A percentile compares a stretch with the other conserved stretches of the same genome.
phyloP scores from a whole-genome alignment of 2,329 filamentous ascomycete genomes.

The Corynespora cassiicola region DNA sequence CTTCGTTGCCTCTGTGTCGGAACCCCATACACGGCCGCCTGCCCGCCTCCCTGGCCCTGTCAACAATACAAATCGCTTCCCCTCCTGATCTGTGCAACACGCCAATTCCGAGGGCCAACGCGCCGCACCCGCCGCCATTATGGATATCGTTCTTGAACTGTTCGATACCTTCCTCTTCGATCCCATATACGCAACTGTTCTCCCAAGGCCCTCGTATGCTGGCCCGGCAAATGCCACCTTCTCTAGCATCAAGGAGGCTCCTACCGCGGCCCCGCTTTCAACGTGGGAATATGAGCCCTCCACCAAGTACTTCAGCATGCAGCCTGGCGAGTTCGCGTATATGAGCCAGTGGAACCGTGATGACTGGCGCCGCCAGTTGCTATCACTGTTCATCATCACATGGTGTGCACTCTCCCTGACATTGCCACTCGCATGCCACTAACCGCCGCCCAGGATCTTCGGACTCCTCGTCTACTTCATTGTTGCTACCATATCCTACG shows the following conservation, averaged over 20 bases:
- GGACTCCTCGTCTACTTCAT: constrained; percentile 84
- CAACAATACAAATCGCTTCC: not conserved
- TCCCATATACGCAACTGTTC: constrained; percentile 73
- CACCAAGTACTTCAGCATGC: constrained; percentile 70
- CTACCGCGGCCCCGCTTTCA: constrained; percentile 31
- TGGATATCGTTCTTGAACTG: constrained; percentile 92
- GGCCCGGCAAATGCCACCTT: constrained; percentile 64
- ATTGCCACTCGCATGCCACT: constrained; percentile 5
- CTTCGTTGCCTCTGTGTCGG: too few relatives aligned
- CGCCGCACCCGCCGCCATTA: constrained; percentile 52
- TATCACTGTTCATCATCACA: constrained; percentile 82
- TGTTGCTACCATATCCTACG: constrained; percentile 82
- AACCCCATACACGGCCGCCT: too few relatives aligned
- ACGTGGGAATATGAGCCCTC: constrained; percentile 75
- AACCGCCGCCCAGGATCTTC: constrained; percentile 71
- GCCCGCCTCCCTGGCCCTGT: too few relatives aligned
- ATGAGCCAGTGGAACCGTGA: constrained; percentile 79
- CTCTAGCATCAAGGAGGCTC: constrained; percentile 52
- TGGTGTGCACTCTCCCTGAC: constrained; percentile 63
- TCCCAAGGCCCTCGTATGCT: constrained; percentile 63
- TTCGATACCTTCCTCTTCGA: constrained; percentile 84
- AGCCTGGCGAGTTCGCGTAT: constrained; percentile 79
- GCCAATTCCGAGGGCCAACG: constrained; percentile 12
- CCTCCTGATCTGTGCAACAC: not conserved
- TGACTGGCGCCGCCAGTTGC: constrained; percentile 74